Percentiles rank a stretch among this genome's conserved stretches.
phyloP scores from a whole-genome alignment of 2,329 filamentous ascomycete species.

The Pseudodiploospora longispora region DNA sequence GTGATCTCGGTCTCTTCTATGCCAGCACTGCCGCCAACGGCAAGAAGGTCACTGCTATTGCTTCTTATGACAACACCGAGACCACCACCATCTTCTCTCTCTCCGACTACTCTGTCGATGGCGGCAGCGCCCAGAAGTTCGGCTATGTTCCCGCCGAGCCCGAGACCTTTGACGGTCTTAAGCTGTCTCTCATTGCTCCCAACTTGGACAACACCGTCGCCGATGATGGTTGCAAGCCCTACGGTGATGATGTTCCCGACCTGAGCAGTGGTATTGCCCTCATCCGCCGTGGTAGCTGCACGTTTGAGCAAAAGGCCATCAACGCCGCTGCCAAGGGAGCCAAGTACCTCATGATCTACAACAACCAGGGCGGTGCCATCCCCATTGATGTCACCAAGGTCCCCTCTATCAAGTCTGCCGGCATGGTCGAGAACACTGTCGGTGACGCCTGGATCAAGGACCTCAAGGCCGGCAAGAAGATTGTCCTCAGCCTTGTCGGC shows the following conservation, averaged over 20 bases:
- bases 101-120: constrained; percentile 27
- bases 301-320: constrained; percentile 44
- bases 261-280: constrained; percentile 51
- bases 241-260: constrained; percentile 46
- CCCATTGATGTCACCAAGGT: constrained; percentile 25
- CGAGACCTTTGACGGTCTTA: constrained; percentile 35
- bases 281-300: constrained; percentile 50
- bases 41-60: constrained; percentile 33
- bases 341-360: constrained; percentile 55
- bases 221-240: constrained; percentile 43
- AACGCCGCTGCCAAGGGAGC: constrained; percentile 48
- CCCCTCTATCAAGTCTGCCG: constrained; percentile 26
- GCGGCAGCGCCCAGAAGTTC: constrained; percentile 29
- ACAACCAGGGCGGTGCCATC: constrained; percentile 35
- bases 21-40: constrained; percentile 31
- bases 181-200: constrained; percentile 40
- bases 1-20: constrained; percentile 33
- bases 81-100: constrained; percentile 29
- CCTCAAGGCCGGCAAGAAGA: constrained; percentile 34
- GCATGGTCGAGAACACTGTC: constrained; percentile 32
- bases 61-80: constrained; percentile 33
- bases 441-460: constrained; percentile 36
- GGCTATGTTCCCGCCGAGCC: constrained; percentile 35
- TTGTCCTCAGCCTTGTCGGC: constrained; percentile 37
- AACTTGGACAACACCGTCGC: constrained; percentile 39